phyloP scores from a whole-genome alignment of 768 basidiomycete genomes.

The Heimioporus sp. region DNA sequence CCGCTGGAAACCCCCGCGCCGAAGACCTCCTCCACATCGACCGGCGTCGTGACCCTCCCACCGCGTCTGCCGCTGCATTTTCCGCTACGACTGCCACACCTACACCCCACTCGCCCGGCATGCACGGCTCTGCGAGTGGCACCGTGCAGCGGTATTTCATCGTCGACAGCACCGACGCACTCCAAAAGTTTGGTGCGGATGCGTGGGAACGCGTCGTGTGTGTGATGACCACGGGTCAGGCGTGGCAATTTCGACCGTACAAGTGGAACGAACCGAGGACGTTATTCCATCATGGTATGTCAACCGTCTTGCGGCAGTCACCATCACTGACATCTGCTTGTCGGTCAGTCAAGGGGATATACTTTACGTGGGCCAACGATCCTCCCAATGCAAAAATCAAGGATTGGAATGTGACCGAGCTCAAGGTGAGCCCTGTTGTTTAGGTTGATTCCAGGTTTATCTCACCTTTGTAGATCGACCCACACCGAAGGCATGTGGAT shows the following conservation, averaged over 20 bases:
- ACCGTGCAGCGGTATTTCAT: constrained; percentile 71
- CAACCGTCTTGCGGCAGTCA: background rate
- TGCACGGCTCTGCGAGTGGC: constrained; percentile 24
- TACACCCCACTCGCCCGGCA: background rate
- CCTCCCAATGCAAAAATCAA: constrained; percentile 85
- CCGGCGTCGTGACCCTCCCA: constrained; percentile 62
- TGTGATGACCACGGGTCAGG: constrained; percentile 97
- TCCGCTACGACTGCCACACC: constrained; percentile 10
- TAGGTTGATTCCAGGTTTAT: background rate
- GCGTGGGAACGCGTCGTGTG: constrained; percentile 98
- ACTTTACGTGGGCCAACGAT: constrained; percentile 93
- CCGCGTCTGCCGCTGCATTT: constrained; percentile 21
- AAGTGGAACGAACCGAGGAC: constrained; percentile 94
- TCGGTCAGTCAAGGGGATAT: constrained; percentile 83
- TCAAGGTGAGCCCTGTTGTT: constrained; percentile 57
- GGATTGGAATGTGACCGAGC: constrained; percentile 96
- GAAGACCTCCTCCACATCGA: constrained; percentile 90
- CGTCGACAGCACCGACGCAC: constrained; percentile 89
- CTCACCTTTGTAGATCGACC: constrained; percentile 69
- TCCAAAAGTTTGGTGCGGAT: constrained; percentile 88
- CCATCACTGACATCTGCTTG: background rate
- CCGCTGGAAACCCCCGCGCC: constrained; percentile 68
- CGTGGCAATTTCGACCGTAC: constrained; percentile 97
- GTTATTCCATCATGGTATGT: constrained; percentile 88
- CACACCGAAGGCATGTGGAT: constrained; percentile 85